These are phyloP conservation scores for Penicillium sp. DNA, from an alignment of 2,329 filamentous ascomycete genomes.

Conservation along the genomic window DNA sequence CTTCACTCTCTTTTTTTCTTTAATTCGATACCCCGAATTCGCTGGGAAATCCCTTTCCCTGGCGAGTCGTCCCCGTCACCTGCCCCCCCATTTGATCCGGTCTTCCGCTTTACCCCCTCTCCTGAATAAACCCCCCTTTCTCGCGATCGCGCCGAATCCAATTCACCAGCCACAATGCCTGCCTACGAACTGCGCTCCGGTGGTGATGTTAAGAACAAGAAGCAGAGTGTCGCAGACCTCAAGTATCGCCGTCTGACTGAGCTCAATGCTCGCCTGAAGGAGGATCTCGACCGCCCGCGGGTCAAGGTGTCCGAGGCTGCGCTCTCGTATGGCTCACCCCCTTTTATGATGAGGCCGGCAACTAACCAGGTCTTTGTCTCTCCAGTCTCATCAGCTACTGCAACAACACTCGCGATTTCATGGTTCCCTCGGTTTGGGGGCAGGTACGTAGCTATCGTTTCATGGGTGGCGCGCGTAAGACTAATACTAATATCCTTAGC, in stretches of 20 bases:
- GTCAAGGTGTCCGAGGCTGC: conserved; percentile 94
- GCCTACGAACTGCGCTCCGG: conserved; percentile 62
- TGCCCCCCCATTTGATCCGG: conserved; percentile 6
- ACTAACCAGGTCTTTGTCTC: conserved; percentile 4
- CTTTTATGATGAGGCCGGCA: conserved; percentile 6
- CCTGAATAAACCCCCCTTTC: conserved; percentile 13
- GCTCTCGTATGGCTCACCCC: conserved; percentile 59
- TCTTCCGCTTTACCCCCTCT: neutral
- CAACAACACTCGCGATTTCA: conserved; percentile 96
- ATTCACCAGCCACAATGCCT: conserved; percentile 46
- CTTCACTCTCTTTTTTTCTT: conserved; percentile 14
- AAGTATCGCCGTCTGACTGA: conserved; percentile 95
- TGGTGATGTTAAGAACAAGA: conserved; percentile 75
- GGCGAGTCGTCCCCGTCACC: conserved; percentile 3
- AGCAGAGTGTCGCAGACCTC: conserved; percentile 98
- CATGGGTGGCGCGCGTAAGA: conserved; percentile 9
- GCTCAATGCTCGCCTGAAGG: conserved; percentile 89
- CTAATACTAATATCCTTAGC: conserved; percentile 20
- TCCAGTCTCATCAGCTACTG: conserved; percentile 93
- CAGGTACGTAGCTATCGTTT: conserved; percentile 47
- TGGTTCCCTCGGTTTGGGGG: conserved; percentile 97
- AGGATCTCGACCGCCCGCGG: conserved; percentile 90
- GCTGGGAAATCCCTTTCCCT: conserved; percentile 4
- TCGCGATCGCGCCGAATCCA: conserved; percentile 11
- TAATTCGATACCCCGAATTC: conserved; percentile 9